A percentile compares a stretch with the other conserved stretches of the same genome.
Evolutionary conservation across 768 basidiomycete species (phyloP).

Genomic region (Serendipita vermifera): DNA sequence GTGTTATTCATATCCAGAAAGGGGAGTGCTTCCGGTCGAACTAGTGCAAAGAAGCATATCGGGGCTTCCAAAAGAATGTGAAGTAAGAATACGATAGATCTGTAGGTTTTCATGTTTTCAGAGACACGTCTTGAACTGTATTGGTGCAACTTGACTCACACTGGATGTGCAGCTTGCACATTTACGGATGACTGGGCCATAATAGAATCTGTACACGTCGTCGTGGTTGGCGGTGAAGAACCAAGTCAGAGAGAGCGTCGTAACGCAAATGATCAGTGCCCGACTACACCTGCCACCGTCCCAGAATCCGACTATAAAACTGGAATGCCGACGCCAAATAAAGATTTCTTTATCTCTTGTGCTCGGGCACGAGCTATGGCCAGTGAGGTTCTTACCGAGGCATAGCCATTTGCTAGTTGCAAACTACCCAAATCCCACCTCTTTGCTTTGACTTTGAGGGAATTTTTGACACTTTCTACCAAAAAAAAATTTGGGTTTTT

Average conservation of each 20-base stretch:
- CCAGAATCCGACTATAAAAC: conserved; percentile 30
- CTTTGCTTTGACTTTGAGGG: conserved; percentile 77
- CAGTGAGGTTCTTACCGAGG: conserved; percentile 94
- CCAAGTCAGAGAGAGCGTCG: not conserved
- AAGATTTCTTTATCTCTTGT: conserved; percentile 57
- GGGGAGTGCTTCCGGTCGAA: conserved; percentile 33
- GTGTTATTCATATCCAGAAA: conserved; percentile 78
- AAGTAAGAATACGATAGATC: conserved; percentile 58
- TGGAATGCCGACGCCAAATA: not conserved
- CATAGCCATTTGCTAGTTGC: conserved; percentile 93
- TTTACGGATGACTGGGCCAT: not conserved
- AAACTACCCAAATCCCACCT: conserved; percentile 95
- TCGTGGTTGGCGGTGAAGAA: not conserved
- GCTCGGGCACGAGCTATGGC: conserved; percentile 91
- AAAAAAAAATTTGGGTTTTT: no score
- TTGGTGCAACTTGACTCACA: no score
- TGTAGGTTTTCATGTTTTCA: no score
- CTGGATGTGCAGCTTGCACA: not conserved
- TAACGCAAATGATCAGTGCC: not conserved
- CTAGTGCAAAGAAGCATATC: conserved; percentile 52
- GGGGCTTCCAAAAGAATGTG: conserved; percentile 73
- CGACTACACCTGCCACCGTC: conserved; percentile 20
- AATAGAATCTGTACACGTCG: not conserved
- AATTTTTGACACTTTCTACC: conserved; percentile 74
- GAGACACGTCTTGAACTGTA: no score